phyloP scores from a whole-genome alignment of 2,329 filamentous ascomycete species.

The Colletotrichum cordylinicola region DNA sequence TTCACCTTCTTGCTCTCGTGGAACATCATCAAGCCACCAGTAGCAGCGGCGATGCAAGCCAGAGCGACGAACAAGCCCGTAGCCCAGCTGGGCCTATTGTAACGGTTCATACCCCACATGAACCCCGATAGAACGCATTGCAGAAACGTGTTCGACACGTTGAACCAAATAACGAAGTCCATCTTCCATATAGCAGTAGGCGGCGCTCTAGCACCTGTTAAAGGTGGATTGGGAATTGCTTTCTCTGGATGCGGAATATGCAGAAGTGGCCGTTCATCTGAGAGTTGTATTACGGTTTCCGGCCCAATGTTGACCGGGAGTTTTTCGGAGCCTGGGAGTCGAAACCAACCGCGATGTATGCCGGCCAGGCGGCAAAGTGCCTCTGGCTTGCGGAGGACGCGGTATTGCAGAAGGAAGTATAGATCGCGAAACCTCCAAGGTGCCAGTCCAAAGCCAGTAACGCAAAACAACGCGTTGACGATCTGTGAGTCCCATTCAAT shows the following conservation, averaged over 20 bases:
- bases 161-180: conserved; percentile 80
- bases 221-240: conserved; percentile 69
- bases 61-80: conserved; percentile 81
- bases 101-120: conserved; percentile 84
- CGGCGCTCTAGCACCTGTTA: conserved; percentile 74
- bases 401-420: conserved; percentile 73
- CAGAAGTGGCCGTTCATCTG: conserved; percentile 41
- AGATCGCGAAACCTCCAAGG: conserved; percentile 86
- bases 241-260: conserved; percentile 67
- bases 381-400: conserved; percentile 55
- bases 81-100: conserved; percentile 77
- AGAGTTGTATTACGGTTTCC: conserved; percentile 50
- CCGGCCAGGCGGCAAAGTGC: conserved; percentile 74
- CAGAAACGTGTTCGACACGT: conserved; percentile 79
- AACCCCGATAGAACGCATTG: conserved; percentile 76
- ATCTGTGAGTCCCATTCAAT: conserved; percentile 87
- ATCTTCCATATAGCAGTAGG: conserved; percentile 77
- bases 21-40: conserved; percentile 74
- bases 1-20: conserved; percentile 76
- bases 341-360: conserved; percentile 78
- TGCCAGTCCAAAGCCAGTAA: conserved; percentile 83
- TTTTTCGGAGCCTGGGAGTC: conserved; percentile 69
- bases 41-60: conserved; percentile 71
- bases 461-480: conserved; percentile 83
- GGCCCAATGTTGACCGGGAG: conserved; percentile 61